phyloP scores from a whole-genome alignment of 1,284 basidiomycete species.

The Mycosarcoma mackinlayi region DNA sequence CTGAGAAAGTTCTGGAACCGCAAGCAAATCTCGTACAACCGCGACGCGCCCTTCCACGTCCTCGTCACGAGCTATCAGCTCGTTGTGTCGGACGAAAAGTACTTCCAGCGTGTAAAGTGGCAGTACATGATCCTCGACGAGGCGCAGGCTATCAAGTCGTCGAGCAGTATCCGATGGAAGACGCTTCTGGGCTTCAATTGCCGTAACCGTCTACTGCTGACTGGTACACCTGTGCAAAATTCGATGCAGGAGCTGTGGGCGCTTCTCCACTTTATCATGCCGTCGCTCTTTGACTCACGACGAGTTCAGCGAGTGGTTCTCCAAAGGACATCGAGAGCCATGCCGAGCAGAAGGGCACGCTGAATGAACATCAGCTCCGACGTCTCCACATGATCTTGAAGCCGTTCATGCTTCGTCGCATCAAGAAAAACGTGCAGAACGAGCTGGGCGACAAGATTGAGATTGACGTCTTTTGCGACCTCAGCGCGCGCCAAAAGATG shows the following conservation, averaged over 20 bases:
- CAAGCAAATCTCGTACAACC: constrained; percentile 94
- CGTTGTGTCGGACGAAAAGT: constrained; percentile 96
- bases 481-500: constrained; percentile 91
- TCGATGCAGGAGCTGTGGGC: constrained; percentile 99
- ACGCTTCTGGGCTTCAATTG: constrained; percentile 95
- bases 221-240: constrained; percentile 98
- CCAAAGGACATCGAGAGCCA: constrained; percentile 96
- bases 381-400: constrained; percentile 99
- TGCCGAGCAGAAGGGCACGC: constrained; percentile 80
- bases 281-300: constrained; percentile 98
- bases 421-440: constrained; percentile 99
- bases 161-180: constrained; percentile 97
- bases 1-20: constrained; percentile 98
- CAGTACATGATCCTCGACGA: constrained; percentile 99
- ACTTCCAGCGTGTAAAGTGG: constrained; percentile 98
- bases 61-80: constrained; percentile 97
- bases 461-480: constrained; percentile 92
- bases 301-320: constrained; percentile 99
- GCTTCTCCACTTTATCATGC: constrained; percentile 99
- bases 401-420: constrained; percentile 97
- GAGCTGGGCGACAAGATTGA: constrained; percentile 99
- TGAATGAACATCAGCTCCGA: constrained; percentile 95
- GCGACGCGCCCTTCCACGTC: constrained; percentile 95
- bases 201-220: constrained; percentile 91
- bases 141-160: constrained; percentile 99